phyloP scores from a whole-genome alignment of 129 eudicot species.

The Logfia minima region DNA sequence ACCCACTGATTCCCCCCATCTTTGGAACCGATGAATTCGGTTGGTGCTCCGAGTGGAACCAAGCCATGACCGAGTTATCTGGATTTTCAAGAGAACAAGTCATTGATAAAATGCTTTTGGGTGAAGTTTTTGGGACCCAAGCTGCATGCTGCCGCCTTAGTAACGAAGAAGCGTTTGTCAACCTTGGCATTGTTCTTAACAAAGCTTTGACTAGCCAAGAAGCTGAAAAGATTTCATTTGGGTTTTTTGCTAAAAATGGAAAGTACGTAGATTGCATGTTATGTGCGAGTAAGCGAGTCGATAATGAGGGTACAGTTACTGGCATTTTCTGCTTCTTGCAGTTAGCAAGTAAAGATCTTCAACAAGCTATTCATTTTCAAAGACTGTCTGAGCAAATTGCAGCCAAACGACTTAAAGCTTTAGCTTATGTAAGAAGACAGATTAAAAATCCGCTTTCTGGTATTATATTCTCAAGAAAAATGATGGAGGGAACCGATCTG shows the following conservation, averaged over 20 bases:
- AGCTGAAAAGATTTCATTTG: conserved; percentile 66
- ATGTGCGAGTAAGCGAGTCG: conserved; percentile 73
- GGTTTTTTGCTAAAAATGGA: conserved; percentile 64
- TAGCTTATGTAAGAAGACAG: conserved; percentile 78
- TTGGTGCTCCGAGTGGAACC: conserved; percentile 98
- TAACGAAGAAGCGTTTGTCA: conserved; percentile 76
- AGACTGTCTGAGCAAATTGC: conserved; percentile 78
- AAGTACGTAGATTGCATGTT: conserved; percentile 72
- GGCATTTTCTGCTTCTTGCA: conserved; percentile 93
- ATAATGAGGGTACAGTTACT: conserved; percentile 64
- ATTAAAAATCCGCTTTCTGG: conserved; percentile 83
- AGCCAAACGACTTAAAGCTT: conserved; percentile 62
- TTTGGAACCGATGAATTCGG: conserved; percentile 98
- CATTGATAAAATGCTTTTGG: conserved; percentile 85
- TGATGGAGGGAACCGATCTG: conserved; percentile 71
- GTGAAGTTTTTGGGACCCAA: conserved; percentile 85
- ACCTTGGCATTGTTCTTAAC: conserved; percentile 71
- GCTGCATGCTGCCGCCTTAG: conserved; percentile 64
- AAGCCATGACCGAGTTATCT: conserved; percentile 79
- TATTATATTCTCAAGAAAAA: conserved; percentile 60
- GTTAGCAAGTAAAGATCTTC: conserved; percentile 87
- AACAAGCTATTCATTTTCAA: conserved; percentile 84
- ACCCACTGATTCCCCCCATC: conserved; percentile 89
- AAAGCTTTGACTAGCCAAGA: conserved; percentile 73
- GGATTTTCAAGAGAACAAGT: conserved; percentile 68